phyloP scores from a whole-genome alignment of 2,329 filamentous ascomycete genomes.

The Pseudonectria buxi region DNA sequence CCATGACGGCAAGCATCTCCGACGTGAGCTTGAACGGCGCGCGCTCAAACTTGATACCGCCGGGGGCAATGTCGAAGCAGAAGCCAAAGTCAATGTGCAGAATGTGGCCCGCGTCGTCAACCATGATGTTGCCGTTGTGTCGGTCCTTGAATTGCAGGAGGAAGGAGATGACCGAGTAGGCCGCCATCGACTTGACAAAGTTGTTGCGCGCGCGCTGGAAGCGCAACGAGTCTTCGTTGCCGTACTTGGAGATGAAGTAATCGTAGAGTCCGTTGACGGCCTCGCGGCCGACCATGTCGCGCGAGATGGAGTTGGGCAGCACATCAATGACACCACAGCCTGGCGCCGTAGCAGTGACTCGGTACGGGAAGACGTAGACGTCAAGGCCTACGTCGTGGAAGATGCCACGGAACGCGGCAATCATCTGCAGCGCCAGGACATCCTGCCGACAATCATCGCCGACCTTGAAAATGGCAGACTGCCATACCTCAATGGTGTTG shows the following conservation, averaged over 20 bases:
- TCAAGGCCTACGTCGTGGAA: slow-evolving; percentile 93
- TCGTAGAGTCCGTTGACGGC: slow-evolving; percentile 97
- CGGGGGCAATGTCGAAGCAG: slow-evolving; percentile 97
- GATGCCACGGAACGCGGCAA: slow-evolving; percentile 93
- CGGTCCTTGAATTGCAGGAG: slow-evolving; percentile 97
- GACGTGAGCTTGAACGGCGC: slow-evolving; percentile 96
- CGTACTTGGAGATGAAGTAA: slow-evolving; percentile 96
- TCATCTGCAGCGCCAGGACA: slow-evolving; percentile 93
- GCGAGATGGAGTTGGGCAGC: slow-evolving; percentile 92
- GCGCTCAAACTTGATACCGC: slow-evolving; percentile 94
- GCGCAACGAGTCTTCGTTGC: slow-evolving; percentile 86
- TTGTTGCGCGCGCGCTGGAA: slow-evolving; percentile 95
- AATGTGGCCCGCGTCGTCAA: slow-evolving; percentile 94
- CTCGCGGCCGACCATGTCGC: slow-evolving; percentile 97
- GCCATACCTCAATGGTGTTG: slow-evolving; percentile 88
- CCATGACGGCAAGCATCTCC: slow-evolving; percentile 99
- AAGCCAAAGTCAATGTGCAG: slow-evolving; percentile 99
- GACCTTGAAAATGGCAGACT: slow-evolving; percentile 99
- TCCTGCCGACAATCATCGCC: slow-evolving; percentile 98
- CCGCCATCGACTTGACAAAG: slow-evolving; percentile 99
- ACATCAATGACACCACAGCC: slow-evolving; percentile 98
- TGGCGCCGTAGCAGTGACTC: slow-evolving; percentile 93
- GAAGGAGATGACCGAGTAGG: slow-evolving; percentile 95
- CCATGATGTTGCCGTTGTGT: slow-evolving; percentile 99
- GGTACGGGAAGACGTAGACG: slow-evolving; percentile 94